Conservation (phyloP, 2,329 filamentous ascomycete genomes). For the Talaromyces sp. region DNA sequence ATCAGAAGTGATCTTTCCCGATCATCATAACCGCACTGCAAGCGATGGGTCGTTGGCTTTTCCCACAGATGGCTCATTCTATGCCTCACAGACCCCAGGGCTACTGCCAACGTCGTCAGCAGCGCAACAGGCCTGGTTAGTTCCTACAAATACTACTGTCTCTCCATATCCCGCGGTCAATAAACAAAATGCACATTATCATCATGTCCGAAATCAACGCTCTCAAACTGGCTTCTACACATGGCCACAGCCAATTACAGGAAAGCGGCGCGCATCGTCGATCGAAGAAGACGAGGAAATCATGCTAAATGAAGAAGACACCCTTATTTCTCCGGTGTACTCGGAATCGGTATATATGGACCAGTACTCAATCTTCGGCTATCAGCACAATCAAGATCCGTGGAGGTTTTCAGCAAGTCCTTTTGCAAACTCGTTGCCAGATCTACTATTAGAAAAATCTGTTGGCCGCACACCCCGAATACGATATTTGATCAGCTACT, state of each 20-base stretch:
- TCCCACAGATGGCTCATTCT: not conserved
- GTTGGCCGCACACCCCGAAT: conserved; percentile 69
- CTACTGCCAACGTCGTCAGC: not conserved
- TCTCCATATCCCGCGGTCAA: not conserved
- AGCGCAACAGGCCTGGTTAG: not conserved
- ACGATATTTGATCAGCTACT: conserved; percentile 88
- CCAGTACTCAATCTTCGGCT: not conserved
- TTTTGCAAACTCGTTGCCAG: conserved; percentile 30
- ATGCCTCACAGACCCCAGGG: not conserved
- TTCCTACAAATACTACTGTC: not conserved
- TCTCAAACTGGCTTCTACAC: conserved; percentile 1
- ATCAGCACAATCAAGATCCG: conserved; percentile 9
- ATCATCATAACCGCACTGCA: not conserved
- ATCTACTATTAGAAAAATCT: conserved; percentile 43
- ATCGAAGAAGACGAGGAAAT: conserved; percentile 8
- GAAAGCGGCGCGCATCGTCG: conserved; percentile 10
- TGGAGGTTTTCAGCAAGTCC: conserved; percentile 13
- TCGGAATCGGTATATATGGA: conserved; percentile 10
- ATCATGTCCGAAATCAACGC: not conserved
- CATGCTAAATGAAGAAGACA: not conserved
- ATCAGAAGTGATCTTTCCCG: not conserved
- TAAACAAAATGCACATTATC: not conserved
- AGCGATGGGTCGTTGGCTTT: not conserved
- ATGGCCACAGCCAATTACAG: conserved; percentile 1
- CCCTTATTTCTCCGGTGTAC: not conserved